Base-by-base conservation (phyloP, 495 filamentous ascomycete species). In the Trichoderma erinaceum region DNA sequence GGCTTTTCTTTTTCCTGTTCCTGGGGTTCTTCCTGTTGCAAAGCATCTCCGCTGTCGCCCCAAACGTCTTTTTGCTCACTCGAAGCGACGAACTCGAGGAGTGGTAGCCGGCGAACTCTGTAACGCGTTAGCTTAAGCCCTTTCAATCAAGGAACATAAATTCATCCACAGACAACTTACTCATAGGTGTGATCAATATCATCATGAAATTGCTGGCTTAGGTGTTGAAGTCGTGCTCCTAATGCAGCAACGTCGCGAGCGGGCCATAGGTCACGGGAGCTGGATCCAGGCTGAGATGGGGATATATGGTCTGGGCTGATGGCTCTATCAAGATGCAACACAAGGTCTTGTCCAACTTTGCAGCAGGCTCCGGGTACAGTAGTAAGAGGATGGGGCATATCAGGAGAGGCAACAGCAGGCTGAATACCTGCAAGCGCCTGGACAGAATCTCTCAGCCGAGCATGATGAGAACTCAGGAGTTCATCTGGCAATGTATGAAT, bases 331-430 rank as follows among this genome's bases (percentile, higher is more conserved):
- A 66, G 65, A 50, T 66, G 65, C 23, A 66, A 13, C 15, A 41
- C n/a, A n/a, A 66, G 7, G 41, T 66, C 65, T 25, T 48, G 65
- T 48, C 6, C 65, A n/a, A 66, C 65, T 35, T 66, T 66, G 65
- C 4, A 50, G 32, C 41, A 66, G 4, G 65, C 65, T 12, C 41
- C 48, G 1, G 65, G 48, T 13, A 66, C 41, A 18, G 65, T 44
- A 41, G 18, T 61, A 6, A 61, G 13, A 13, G 56, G 56, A 61
- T 61, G 56, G 2, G 50, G 50, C 16, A 25, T 21, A 18, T 27
- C 23, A 32, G n/a, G 1, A 15, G 1, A 27, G n/a, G 3, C 56
- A 23, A 23, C 25, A 11, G 11, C 52, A 21, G 25, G 56, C 56
- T 61, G 56, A 18, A 61, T 2, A 32, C 23, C 0, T 11, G 10